phyloP scores from a whole-genome alignment of 345 rosid genomes.

The Syzygium aromaticum region DNA sequence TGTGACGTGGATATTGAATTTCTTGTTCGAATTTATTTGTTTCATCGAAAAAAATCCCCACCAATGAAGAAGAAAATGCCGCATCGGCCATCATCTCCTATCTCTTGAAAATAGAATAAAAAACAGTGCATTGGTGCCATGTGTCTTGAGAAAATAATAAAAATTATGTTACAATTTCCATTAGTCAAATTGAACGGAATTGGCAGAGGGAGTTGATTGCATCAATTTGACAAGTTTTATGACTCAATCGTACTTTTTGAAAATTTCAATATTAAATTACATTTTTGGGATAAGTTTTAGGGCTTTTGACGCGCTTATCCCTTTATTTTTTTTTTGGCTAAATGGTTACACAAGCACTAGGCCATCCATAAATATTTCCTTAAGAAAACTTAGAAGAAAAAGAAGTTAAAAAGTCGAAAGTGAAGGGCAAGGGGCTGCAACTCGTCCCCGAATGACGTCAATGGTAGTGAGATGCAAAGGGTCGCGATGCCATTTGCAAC shows the following conservation, averaged over 20 bases:
- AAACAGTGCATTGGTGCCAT: fast-evolving
- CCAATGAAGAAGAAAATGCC: neutral
- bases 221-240: fast-evolving
- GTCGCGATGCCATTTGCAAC: neutral
- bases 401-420: neutral
- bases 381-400: neutral
- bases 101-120: neutral
- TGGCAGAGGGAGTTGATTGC: fast-evolving
- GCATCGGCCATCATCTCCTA: neutral
- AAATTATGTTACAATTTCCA: fast-evolving
- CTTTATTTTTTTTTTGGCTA: neutral
- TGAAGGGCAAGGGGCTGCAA: neutral
- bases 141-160: neutral
- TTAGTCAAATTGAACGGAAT: fast-evolving
- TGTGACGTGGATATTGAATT: neutral
- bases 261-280: fast-evolving
- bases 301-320: fast-evolving
- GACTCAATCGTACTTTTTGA: fast-evolving
- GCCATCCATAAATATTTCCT: neutral
- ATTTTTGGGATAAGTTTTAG: fast-evolving
- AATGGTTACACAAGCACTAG: neutral
- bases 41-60: neutral
- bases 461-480: neutral
- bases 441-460: neutral
- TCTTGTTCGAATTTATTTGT: neutral